Base-by-base conservation (phyloP, 2,329 filamentous ascomycete genomes). In the Sarocladium brachiariae region DNA sequence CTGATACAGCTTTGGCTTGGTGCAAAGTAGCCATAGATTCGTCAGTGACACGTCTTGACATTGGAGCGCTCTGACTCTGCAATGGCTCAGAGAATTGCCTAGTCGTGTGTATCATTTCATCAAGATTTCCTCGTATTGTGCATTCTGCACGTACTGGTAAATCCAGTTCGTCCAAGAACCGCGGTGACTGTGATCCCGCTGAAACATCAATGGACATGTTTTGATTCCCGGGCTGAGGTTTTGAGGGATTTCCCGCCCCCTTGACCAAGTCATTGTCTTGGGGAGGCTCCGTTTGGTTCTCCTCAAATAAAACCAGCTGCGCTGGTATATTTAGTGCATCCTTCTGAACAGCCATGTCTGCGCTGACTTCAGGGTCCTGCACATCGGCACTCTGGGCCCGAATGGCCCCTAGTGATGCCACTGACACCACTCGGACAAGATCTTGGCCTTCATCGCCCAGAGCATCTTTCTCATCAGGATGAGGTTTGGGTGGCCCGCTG, bases 141-240 rank as follows among this genome's bases (percentile, higher is more conserved):
- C n/a, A 7, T 43, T 25, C n/a, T n/a, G 23, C n/a, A 43, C 4
- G 23, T 5, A 9, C 23, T 19, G 39, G 39, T 19, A n/a, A 4
- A 27, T n/a, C 21, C 16, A 11, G 23, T 7, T 23, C 39, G 11
- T 14, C 9, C n/a, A 23, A 27, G 23, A 10, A 19, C 21, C 27
- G 39, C 39, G 39, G 39, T 43, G 19, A 23, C 39, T 43, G 39
- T 43, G 23, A 27, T 43, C 39, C 39, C 39, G 39, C 39, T 10
- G 39, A 25, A 19, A 39, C 7, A 10, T 43, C 39, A 11, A 7
- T 14, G 9, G 21, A 43, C 21, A 23, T 43, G 27, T 43, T 23
- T 43, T 25, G 23, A 19, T 23, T 23, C n/a, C 23, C 10, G 3
- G 23, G 23, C 23, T 9, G 19, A 13, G 23, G 23, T 3, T 10